Conservation (phyloP, 306 rosid genomes). For the Medicago arabica region DNA sequence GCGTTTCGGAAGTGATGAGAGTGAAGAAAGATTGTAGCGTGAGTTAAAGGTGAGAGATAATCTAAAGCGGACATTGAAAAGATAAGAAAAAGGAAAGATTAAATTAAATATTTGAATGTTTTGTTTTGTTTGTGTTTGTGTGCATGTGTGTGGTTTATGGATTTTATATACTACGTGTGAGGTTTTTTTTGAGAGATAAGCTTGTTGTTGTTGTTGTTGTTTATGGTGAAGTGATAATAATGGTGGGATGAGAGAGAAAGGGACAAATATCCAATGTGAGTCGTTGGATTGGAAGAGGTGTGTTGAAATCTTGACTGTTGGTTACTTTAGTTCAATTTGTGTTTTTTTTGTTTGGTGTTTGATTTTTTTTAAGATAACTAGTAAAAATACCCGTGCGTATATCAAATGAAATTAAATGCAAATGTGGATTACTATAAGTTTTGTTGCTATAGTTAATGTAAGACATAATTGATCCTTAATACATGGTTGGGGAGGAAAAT, state of each 20-base stretch:
- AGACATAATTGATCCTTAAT: too few relatives aligned
- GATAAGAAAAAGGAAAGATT: neutral
- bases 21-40: slow-evolving; percentile 55
- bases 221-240: slow-evolving; percentile 23
- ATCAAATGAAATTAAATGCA: too few relatives aligned
- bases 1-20: slow-evolving; percentile 54
- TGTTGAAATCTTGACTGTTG: slow-evolving; percentile 48
- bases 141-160: slow-evolving; percentile 18
- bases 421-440: too few relatives aligned
- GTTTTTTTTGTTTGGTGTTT: too few relatives aligned
- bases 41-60: slow-evolving; percentile 62
- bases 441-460: too few relatives aligned
- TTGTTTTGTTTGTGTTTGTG: neutral
- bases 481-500: too few relatives aligned
- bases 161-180: neutral
- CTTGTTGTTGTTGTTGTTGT: slow-evolving; percentile 11
- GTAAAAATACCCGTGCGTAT: too few relatives aligned
- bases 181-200: slow-evolving; percentile 18
- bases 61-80: slow-evolving; percentile 72
- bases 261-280: slow-evolving; percentile 29
- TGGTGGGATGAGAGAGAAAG: slow-evolving; percentile 36
- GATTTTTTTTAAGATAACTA: too few relatives aligned
- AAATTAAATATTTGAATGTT: slow-evolving; percentile 25
- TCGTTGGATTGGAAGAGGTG: slow-evolving; percentile 59
- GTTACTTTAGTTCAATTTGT: too few relatives aligned